Conservation (phyloP, 106 monocot genomes). For the Dioscorea zingiberensis region DNA sequence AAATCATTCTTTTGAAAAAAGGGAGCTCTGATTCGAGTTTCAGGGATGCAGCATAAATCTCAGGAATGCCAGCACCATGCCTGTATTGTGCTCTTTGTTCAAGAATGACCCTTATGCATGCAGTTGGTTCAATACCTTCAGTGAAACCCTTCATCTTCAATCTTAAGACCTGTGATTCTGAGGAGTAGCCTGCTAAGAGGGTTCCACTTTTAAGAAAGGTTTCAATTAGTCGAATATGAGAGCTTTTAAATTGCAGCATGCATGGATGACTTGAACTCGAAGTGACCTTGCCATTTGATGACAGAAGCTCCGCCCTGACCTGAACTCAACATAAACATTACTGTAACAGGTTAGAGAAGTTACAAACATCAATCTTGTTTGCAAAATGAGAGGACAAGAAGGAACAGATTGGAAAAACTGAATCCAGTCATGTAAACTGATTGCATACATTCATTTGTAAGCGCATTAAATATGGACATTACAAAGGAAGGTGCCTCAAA, state of each 20-base stretch:
- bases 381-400: background rate
- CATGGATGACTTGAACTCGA: constrained; percentile 29
- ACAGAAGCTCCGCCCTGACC: constrained; percentile 35
- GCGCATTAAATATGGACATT: too few relatives aligned
- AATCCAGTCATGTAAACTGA: too few relatives aligned
- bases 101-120: constrained; percentile 17
- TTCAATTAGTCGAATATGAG: constrained; percentile 20
- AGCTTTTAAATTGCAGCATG: constrained; percentile 47
- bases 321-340: constrained; percentile 2
- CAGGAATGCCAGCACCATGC: constrained; percentile 38
- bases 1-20: constrained; percentile 24
- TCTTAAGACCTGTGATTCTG: constrained; percentile 29
- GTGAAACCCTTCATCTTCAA: constrained; percentile 26
- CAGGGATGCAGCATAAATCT: constrained; percentile 41
- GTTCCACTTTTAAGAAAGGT: constrained; percentile 23
- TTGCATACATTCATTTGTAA: too few relatives aligned
- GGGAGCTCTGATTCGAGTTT: constrained; percentile 40
- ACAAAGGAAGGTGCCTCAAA: too few relatives aligned
- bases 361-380: background rate
- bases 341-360: too few relatives aligned
- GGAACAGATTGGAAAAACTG: background rate
- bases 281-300: constrained; percentile 13
- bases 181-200: constrained; percentile 28
- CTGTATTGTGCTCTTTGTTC: constrained; percentile 32
- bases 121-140: constrained; percentile 17